A percentile compares a stretch with the other conserved stretches of the same genome.
These are phyloP conservation scores for Cetradonia linearis DNA, from an alignment of 495 filamentous ascomycete genomes.

Conservation along the genomic window DNA sequence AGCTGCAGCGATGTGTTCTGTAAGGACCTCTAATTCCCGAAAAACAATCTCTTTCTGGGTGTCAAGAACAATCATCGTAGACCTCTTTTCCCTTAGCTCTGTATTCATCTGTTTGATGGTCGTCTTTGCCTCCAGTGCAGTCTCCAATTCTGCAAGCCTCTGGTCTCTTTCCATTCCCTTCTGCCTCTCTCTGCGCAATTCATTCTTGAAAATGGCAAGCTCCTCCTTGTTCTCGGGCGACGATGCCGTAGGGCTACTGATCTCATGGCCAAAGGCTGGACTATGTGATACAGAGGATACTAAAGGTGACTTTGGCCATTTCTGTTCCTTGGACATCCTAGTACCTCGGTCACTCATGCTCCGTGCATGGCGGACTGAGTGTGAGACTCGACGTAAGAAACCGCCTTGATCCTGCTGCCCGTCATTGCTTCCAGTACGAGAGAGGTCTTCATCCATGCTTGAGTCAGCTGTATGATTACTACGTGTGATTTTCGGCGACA, in stretches of 20 bases:
- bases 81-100: slow-evolving; percentile 84
- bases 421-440: slow-evolving; percentile 66
- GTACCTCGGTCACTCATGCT: slow-evolving; percentile 67
- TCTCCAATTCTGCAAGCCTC: slow-evolving; percentile 72
- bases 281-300: slow-evolving; percentile 43
- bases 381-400: slow-evolving; percentile 79
- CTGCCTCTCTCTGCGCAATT: slow-evolving; percentile 71
- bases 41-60: slow-evolving; percentile 92
- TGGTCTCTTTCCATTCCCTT: slow-evolving; percentile 68
- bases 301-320: slow-evolving; percentile 64
- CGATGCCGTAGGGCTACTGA: slow-evolving; percentile 61
- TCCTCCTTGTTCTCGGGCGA: slow-evolving; percentile 63
- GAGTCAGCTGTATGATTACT: slow-evolving; percentile 68
- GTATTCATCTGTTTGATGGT: slow-evolving; percentile 78
- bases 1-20: slow-evolving; percentile 60
- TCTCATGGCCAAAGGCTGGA: slow-evolving; percentile 43
- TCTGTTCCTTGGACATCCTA: slow-evolving; percentile 38
- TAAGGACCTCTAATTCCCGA: slow-evolving; percentile 78
- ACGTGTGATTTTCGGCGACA: slow-evolving; percentile 60
- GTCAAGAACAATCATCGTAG: slow-evolving; percentile 91
- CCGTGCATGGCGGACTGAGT: slow-evolving; percentile 85
- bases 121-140: slow-evolving; percentile 54
- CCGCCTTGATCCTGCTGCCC: slow-evolving; percentile 47
- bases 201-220: slow-evolving; percentile 57
- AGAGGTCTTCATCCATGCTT: slow-evolving; percentile 85